These are phyloP conservation scores for Cladosporium sp. DNA, from an alignment of 2,329 filamentous ascomycete genomes.

Conservation along the genomic window DNA sequence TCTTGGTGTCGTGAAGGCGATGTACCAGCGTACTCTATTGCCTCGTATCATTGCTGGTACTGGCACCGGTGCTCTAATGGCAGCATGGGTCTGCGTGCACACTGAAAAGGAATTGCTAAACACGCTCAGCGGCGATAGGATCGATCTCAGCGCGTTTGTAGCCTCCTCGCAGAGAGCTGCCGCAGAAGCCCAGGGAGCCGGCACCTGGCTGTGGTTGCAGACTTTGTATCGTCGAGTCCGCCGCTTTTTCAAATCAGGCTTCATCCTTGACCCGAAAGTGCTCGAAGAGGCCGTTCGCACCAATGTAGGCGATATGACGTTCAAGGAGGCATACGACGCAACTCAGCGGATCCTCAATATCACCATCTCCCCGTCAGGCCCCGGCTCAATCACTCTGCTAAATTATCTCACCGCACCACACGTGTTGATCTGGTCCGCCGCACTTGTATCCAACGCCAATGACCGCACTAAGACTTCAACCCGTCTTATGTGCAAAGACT, in stretches of 20 bases:
- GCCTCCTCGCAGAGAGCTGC: slow-evolving; percentile 32
- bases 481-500: slow-evolving; percentile 70
- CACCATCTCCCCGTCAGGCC: slow-evolving; percentile 71
- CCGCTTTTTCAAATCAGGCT: slow-evolving; percentile 70
- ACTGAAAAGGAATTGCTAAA: slow-evolving; percentile 77
- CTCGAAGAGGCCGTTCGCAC: slow-evolving; percentile 78
- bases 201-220: slow-evolving; percentile 37
- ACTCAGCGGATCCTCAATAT: slow-evolving; percentile 90
- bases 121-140: slow-evolving; percentile 72
- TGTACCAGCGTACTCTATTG: slow-evolving; percentile 74
- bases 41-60: slow-evolving; percentile 90
- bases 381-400: slow-evolving; percentile 75
- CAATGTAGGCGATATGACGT: slow-evolving; percentile 85
- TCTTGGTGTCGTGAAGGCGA: slow-evolving; percentile 81
- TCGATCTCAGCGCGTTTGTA: slow-evolving; percentile 77
- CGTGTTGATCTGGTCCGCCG: slow-evolving; percentile 80
- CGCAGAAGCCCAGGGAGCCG: slow-evolving; percentile 18
- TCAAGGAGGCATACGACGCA: slow-evolving; percentile 83
- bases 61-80: slow-evolving; percentile 83
- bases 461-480: slow-evolving; percentile 21
- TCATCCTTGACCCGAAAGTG: slow-evolving; percentile 77
- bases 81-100: slow-evolving; percentile 80
- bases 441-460: slow-evolving; percentile 66
- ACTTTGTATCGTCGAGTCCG: slow-evolving; percentile 64
- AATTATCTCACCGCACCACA: slow-evolving; percentile 94